phyloP scores from a whole-genome alignment of 2,329 filamentous ascomycete species.

The Cladosporium sp. region DNA sequence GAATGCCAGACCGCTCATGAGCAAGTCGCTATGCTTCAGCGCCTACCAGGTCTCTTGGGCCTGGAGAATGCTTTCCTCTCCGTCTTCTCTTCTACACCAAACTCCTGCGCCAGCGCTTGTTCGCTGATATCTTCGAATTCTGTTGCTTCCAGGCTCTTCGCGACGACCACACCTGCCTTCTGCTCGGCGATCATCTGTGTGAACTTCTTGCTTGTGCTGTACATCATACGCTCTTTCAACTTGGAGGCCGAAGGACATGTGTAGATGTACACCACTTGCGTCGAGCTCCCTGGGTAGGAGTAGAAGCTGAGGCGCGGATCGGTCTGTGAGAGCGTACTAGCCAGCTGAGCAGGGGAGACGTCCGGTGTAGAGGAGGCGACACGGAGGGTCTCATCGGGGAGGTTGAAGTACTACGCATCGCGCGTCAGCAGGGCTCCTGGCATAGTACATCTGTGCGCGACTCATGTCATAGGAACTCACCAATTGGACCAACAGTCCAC shows the following conservation, averaged over 20 bases:
- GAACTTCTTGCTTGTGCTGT: conserved; percentile 57
- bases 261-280: conserved; percentile 70
- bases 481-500: conserved; percentile 56
- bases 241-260: conserved; percentile 69
- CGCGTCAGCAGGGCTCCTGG: neutral
- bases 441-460: too few species aligned
- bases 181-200: conserved; percentile 61
- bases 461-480: conserved; percentile 40
- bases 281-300: conserved; percentile 55
- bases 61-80: conserved; percentile 65
- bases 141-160: conserved; percentile 64
- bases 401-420: conserved; percentile 63
- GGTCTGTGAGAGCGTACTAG: conserved; percentile 50
- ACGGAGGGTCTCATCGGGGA: conserved; percentile 64
- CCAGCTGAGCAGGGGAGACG: conserved; percentile 56
- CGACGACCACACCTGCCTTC: conserved; percentile 62
- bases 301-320: conserved; percentile 79
- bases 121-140: conserved; percentile 68
- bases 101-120: conserved; percentile 59
- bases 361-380: conserved; percentile 54
- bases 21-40: conserved; percentile 27
- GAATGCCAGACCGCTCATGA: too few species aligned
- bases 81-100: conserved; percentile 46
- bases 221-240: conserved; percentile 83
- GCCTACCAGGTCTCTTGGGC: conserved; percentile 72